These are phyloP conservation scores for Blastomyces silverae DNA, from an alignment of 2,329 filamentous ascomycete species.

Conservation along the genomic window DNA sequence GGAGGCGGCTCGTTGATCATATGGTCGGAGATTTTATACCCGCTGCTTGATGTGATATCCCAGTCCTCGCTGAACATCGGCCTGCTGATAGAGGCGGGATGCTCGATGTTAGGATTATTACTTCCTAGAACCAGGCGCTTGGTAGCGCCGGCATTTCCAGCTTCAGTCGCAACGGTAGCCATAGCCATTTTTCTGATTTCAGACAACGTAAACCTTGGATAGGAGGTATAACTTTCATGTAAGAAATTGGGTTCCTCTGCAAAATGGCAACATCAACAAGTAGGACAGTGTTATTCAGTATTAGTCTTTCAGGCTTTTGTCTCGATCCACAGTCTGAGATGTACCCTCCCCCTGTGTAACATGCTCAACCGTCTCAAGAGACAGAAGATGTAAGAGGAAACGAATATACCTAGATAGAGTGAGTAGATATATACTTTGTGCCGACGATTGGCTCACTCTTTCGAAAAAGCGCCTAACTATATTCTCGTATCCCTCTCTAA, in stretches of 20 bases:
- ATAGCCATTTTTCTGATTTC: neutral
- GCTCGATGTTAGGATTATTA: conserved; percentile 20
- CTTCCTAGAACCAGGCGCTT: conserved; percentile 15
- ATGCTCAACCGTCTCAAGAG: neutral
- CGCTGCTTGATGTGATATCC: conserved; percentile 17
- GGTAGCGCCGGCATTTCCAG: neutral
- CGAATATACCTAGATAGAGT: neutral
- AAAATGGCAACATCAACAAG: neutral
- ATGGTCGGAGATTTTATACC: conserved; percentile 19
- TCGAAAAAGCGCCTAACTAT: neutral
- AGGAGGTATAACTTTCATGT: neutral
- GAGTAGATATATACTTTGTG: neutral
- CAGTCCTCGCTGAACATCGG: conserved; percentile 20
- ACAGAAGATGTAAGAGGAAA: neutral
- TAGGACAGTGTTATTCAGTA: neutral
- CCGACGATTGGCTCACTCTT: neutral
- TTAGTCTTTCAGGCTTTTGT: neutral
- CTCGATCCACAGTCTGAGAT: neutral
- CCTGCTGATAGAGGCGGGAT: conserved; percentile 18
- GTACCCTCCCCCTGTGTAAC: neutral
- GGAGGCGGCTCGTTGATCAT: conserved; percentile 21
- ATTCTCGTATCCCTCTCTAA: neutral
- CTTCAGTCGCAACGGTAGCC: neutral
- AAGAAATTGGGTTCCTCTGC: neutral
- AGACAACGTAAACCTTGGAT: neutral